Conservation (phyloP, 2,329 filamentous ascomycete species). For the Tolypocladium ovalisporum region DNA sequence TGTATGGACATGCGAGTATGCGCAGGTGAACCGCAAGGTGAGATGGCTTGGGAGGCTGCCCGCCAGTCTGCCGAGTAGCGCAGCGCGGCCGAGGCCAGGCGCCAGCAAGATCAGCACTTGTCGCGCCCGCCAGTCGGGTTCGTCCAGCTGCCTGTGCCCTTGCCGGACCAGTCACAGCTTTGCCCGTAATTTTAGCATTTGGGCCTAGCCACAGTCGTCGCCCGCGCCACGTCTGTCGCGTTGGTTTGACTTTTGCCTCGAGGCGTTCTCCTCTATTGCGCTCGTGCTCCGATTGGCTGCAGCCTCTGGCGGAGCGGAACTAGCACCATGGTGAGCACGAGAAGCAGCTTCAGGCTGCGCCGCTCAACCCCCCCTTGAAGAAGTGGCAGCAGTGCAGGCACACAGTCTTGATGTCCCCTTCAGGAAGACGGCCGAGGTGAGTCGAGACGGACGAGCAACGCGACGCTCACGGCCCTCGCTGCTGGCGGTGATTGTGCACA, state of each 20-base stretch:
- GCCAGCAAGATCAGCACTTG: background rate
- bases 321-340: background rate
- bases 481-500: background rate
- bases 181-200: background rate
- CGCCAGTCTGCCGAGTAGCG: too few species aligned
- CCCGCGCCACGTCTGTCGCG: background rate
- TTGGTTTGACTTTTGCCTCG: constrained; percentile 2
- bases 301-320: background rate
- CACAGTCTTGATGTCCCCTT: background rate
- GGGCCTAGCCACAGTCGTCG: background rate
- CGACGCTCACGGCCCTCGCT: background rate
- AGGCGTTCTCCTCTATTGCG: constrained; percentile 6
- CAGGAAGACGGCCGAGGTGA: background rate
- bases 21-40: background rate
- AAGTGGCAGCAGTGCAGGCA: background rate
- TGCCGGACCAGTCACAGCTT: background rate
- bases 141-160: background rate
- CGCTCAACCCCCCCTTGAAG: background rate
- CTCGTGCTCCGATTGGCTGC: constrained; percentile 9
- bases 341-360: background rate
- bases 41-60: background rate
- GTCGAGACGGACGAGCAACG: background rate
- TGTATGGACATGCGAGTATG: background rate
- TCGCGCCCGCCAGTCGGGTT: background rate
- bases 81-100: background rate